Evolutionary conservation across 2,329 filamentous ascomycete species (phyloP), one percentile per base, ranked within the genome.

Genomic region (Ceratocystis papillata): DNA sequence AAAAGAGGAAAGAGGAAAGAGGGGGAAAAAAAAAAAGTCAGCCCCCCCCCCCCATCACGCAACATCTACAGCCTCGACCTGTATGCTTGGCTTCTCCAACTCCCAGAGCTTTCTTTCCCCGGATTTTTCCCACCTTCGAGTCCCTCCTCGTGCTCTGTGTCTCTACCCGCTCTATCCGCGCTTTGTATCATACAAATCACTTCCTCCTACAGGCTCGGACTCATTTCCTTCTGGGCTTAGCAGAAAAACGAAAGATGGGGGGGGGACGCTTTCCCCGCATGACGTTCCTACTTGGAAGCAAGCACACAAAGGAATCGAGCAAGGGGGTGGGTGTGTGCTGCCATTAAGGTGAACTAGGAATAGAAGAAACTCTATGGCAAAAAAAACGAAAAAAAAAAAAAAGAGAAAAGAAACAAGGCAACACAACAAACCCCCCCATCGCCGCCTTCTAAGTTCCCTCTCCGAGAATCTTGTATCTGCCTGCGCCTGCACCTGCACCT

Each of bases 161-260:
- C 46, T 20, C 46, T 48, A 3, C 46, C 46, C 46, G 46, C 46
- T 20, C 22, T 22, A 20, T 22, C 46, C 46, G 46, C 46, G n/a
- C 46, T 50, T 50, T 25, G 5, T 17, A 20, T 3, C n/a, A 50
- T 20, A 50, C 8, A 50, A n/a, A 55, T 12, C 17, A 30, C 22
- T 28, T 7, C 10, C 15, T 57, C 15, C 25, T 30, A 57, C 22
- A 57, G 10, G 10, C 22, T 17, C 25, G 10, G n/a, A 4, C 53
- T 30, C 22, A 10, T 57, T 30, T 57, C 53, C 25, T 57, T 57
- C 53, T 57, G 15, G 53, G 53, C 53, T 22, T 57, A 57, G 53
- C 53, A 57, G 7, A 10, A 55, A 17, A 57, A 57, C 10, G 46
- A n/a, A 57, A 57, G 53, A 57, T 57, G 53, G 25, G 37, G 37